Base-by-base conservation (phyloP, 2,329 filamentous ascomycete species). In the Penicillium sp. region DNA sequence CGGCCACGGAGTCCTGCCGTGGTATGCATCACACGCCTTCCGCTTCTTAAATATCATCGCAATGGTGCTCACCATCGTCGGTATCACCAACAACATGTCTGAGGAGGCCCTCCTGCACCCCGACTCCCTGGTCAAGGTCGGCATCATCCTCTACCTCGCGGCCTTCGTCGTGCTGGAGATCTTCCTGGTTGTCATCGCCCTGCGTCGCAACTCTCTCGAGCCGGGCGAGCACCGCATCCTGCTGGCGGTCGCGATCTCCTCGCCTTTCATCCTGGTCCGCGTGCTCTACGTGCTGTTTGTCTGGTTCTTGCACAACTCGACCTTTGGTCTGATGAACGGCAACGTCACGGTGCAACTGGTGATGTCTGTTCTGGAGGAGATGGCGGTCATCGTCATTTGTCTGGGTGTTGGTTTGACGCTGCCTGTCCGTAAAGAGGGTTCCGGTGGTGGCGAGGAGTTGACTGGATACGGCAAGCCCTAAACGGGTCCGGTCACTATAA, bases 281-380 rank as follows among this genome's bases (percentile, higher is more conserved):
- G 52, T 79, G 3, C 36, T 72, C 33, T 80, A 76, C 57, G 66
- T 70, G 0, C 51, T 64, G n/a, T 43, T 75, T 26, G 58, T 62
- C 4, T 64, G 64, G 13, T 78, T 75, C 55, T 47, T 63, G 15
- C 45, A 61, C 18, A 60, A 69, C 34, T 52, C 59, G 3, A 46
- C 51, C 15, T 79, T 79, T 59, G 74, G 63, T 43, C 51, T 65
- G 15, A 48, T 70, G 16, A 62, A 45, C 19, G 70, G 72, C 10
- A 64, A 62, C 26, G 44, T 62, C 18, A 65, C 65, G 2, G 60
- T 75, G 15, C 45, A 67, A 11, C 54, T 77, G 6, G 67, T 70
- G 27, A 72, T 78, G 67, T 63, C 69, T 4, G 60, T 77, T 5
- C 42, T 78, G 16, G 71, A 75, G 62, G 76, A 80, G 57, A 66